Conservation (phyloP, 2,329 filamentous ascomycete genomes). For the Sporothrix schenckii region DNA sequence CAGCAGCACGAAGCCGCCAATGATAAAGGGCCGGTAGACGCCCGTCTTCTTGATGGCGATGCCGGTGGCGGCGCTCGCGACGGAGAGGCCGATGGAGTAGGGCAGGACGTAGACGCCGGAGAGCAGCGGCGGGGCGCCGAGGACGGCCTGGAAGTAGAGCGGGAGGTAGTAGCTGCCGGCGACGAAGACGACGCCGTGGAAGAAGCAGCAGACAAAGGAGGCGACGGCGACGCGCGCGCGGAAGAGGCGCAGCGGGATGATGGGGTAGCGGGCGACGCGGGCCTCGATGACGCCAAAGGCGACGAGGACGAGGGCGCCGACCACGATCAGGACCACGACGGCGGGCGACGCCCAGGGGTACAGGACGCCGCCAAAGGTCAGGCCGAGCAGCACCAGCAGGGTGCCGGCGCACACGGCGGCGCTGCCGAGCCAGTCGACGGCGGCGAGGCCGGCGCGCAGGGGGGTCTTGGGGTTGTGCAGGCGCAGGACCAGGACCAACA, state of each 20-base stretch:
- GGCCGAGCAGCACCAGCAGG: constrained; percentile 81
- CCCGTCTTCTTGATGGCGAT: constrained; percentile 57
- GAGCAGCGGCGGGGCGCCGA: constrained; percentile 68
- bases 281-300: constrained; percentile 75
- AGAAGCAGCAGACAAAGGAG: constrained; percentile 67
- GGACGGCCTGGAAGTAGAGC: constrained; percentile 79
- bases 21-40: constrained; percentile 60
- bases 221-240: constrained; percentile 66
- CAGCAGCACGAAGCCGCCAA: constrained; percentile 57
- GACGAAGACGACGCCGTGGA: constrained; percentile 78
- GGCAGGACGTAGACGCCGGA: constrained; percentile 77
- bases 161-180: constrained; percentile 78
- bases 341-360: constrained; percentile 75
- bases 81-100: constrained; percentile 60
- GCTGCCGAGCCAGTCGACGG: constrained; percentile 62
- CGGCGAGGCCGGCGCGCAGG: constrained; percentile 62
- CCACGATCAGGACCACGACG: constrained; percentile 76
- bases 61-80: constrained; percentile 49
- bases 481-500: constrained; percentile 65
- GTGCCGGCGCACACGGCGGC: constrained; percentile 72
- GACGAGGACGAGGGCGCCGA: constrained; percentile 64
- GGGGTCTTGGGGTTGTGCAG: constrained; percentile 69
- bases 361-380: constrained; percentile 78
- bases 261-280: constrained; percentile 72
- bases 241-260: constrained; percentile 77